Evolutionary conservation across 768 basidiomycete species (phyloP), one percentile per base, ranked within the genome.

Genomic region (Lactifluus volemus): DNA sequence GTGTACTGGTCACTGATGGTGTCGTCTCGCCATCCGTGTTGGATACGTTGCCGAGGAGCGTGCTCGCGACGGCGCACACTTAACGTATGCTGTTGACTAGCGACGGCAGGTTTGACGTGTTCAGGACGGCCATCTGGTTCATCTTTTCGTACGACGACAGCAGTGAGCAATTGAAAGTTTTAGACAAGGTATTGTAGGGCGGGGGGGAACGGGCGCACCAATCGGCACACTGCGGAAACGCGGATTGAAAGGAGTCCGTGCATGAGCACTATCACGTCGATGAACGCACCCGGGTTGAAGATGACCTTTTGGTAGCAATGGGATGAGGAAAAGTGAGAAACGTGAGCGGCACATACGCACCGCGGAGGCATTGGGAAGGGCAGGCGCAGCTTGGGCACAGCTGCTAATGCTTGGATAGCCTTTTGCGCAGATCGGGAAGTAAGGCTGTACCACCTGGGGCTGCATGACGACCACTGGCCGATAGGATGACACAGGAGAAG

Each of bases 191-290:
- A 21, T 49, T 34, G 2, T 25, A 38, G 58, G n/a, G 12, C 17
- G 15, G 25, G 34, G 21, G n/a, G 21, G n/a, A 34, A 51, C 8
- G n/a, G 73, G 34, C n/a, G n/a, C 50, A 84, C 83, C 85, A 86
- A 67, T 86, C 84, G 42, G 82, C 82, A 61, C 84, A 88, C 74
- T 86, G 83, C 42, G 84, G 84, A 71, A 79, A 78, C 10, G 69
- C 71, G 52, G 71, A 62, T 60, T 77, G 71, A 69, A 78, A 79
- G 3, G 78, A 76, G 49, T 78, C 75, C 4, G 77, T 74, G 68
- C 86, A 88, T 5, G 84, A 77, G 70, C 85, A 86, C 71, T 81
- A 86, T 84, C 49, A 83, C 75, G 65, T 79, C 77, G 63, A 85
- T 75, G 70, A 85, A 85, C 1, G 79, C 80, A 30, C 81, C 79